Percentiles rank a stretch among this genome's conserved stretches.
Evolutionary conservation across 345 rosid species (phyloP).

Genomic region (Isatis tinctoria): DNA sequence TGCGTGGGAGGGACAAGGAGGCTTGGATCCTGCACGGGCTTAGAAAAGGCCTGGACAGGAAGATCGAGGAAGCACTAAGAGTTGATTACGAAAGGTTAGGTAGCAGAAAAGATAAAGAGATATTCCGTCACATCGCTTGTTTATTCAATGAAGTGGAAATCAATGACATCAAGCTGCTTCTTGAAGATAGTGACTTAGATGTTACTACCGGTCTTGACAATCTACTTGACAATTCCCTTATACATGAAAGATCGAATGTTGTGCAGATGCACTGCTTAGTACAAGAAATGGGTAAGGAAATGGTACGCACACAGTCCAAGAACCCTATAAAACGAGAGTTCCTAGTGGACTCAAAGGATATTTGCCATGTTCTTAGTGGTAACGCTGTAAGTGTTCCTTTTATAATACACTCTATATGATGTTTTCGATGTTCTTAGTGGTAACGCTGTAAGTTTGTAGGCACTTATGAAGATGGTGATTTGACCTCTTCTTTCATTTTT

Average conservation of each 20-base stretch:
- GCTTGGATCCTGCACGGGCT: slow-evolving; percentile 16
- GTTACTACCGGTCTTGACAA: not conserved
- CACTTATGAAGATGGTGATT: not conserved
- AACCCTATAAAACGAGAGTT: slow-evolving; percentile 15
- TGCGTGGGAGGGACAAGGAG: not conserved
- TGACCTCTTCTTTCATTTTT: not conserved
- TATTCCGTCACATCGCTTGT: slow-evolving; percentile 35
- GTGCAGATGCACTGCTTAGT: slow-evolving; percentile 24
- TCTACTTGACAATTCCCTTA: slow-evolving; percentile 18
- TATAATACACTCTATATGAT: not conserved
- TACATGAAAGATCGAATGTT: not conserved
- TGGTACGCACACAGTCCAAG: slow-evolving; percentile 6
- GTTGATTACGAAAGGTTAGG: slow-evolving; percentile 26
- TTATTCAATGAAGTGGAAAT: not conserved
- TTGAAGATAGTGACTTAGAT: not conserved
- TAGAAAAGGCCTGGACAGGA: not conserved
- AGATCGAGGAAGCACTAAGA: slow-evolving; percentile 1
- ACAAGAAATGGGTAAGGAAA: slow-evolving; percentile 20
- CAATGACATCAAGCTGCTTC: not conserved
- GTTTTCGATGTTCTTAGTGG: not conserved
- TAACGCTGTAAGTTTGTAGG: not conserved
- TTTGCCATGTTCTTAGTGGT: slow-evolving; percentile 1
- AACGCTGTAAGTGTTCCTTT: slow-evolving; percentile 1
- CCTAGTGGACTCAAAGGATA: slow-evolving; percentile 12
- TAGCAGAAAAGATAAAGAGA: not conserved